Evolutionary conservation across 345 rosid species (phyloP), one percentile per base, ranked within the genome.

Genomic region (Aquilaria sinensis): DNA sequence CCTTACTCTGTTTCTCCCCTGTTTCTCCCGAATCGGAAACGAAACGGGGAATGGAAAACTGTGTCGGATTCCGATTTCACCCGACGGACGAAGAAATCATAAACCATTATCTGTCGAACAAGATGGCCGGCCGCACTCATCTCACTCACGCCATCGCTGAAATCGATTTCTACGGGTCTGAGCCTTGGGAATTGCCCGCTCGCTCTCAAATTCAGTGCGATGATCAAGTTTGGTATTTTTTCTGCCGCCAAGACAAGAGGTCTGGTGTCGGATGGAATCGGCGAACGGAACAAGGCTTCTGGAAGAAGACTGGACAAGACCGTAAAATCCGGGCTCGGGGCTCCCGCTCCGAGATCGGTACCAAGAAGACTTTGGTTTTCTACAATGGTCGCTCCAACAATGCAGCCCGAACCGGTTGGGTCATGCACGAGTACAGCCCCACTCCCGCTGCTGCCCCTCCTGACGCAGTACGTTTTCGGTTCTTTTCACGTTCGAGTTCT

Each of bases 121-220:
- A 80, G 59, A 75, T 81, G 58, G 47, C 32, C 2, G 66, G 73
- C 6, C 3, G 12, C 1, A 49, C 63, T 50, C 31, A 58, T 51
- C 2, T 31, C 33, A 65, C 60, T 16, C 2, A 0, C 50, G 15
- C 31, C 13, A 72, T 86, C 34, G 68, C 67, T 34, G 83, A 80
- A 49, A 52, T 86, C 64, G 66, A 74, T 7, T 65, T 84, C 10
- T 61, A 57, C 61, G 51, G 53, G 61, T 72, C 47, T 2, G 85
- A 86, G 48, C 92, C 92, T 13, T 78, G 83, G 82, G 71, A 86
- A 0, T 47, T 86, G 34, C 81, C 76, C 11, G 57, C 11, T 15
- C 29, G 47, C 10, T 53, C 8, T 9, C 31, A 23, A 10, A 53
- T 16, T 53, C 31, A 8, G 23, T 16, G 23, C 23, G 23, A 16